These are phyloP conservation scores for Penicillium sp. DNA, from an alignment of 2,329 filamentous ascomycete genomes.

Conservation along the genomic window DNA sequence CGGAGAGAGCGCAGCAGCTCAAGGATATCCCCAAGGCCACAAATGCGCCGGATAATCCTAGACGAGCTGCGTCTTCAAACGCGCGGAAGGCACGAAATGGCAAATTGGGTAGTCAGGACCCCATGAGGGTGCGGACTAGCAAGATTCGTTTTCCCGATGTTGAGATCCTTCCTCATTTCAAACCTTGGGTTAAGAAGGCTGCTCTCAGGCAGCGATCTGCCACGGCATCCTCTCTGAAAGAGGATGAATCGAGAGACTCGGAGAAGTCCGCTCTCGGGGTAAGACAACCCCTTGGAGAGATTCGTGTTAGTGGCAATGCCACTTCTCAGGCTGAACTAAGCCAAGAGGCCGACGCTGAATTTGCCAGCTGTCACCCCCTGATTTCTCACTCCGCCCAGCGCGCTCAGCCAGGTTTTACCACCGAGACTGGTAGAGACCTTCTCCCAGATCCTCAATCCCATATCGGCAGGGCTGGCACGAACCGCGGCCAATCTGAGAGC, in stretches of 20 bases:
- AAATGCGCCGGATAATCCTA: background rate
- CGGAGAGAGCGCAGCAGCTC: conserved; percentile 10
- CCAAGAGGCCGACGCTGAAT: background rate
- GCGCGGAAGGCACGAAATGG: background rate
- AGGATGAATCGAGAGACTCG: background rate
- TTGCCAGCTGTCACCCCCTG: too few species aligned
- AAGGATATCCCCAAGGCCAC: background rate
- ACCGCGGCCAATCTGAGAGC: conserved; percentile 11
- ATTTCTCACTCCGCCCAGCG: background rate
- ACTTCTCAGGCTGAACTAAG: background rate
- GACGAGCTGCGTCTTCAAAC: background rate
- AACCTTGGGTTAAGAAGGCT: conserved; percentile 16
- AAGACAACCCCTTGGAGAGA: background rate
- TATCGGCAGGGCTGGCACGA: conserved; percentile 1
- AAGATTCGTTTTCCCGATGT: conserved; percentile 39
- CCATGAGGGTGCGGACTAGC: conserved; percentile 2
- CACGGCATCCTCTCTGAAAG: background rate
- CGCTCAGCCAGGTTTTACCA: background rate
- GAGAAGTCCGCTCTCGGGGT: background rate
- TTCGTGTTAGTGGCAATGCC: background rate
- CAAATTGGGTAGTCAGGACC: background rate
- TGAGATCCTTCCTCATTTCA: conserved; percentile 40
- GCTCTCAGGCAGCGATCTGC: background rate
- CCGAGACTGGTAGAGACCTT: background rate
- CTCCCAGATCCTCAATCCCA: background rate